These are phyloP conservation scores for Monarda citriodora DNA, from an alignment of 305 asterid genomes.

Conservation along the genomic window DNA sequence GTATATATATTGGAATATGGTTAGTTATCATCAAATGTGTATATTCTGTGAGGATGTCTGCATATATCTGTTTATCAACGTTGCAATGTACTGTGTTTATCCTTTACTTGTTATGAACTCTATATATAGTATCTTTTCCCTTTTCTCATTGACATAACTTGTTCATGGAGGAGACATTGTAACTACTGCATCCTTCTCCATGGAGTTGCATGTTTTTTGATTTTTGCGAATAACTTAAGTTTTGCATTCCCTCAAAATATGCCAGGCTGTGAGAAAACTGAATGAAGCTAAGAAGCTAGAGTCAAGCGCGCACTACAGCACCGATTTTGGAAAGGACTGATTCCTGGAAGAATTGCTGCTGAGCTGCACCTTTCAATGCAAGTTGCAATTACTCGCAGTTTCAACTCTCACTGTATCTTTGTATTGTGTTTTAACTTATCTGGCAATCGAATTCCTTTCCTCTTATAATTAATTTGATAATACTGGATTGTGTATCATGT, in stretches of 20 bases:
- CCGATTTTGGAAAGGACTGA: constrained; percentile 93
- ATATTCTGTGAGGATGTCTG: background rate
- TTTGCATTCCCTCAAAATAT: constrained; percentile 1
- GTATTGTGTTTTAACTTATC: constrained; percentile 12
- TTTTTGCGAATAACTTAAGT: background rate
- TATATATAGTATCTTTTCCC: background rate
- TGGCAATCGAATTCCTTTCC: background rate
- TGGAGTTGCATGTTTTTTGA: background rate
- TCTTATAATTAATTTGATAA: background rate
- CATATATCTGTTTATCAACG: background rate
- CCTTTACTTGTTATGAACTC: background rate
- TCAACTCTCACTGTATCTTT: constrained; percentile 8
- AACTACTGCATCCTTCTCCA: background rate
- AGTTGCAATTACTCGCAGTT: background rate
- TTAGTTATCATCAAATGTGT: background rate
- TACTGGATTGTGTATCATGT: background rate
- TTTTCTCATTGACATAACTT: background rate
- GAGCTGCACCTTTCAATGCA: constrained; percentile 5
- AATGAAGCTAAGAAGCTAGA: constrained; percentile 98
- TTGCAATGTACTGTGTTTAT: background rate
- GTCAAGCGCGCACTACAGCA: constrained; percentile 81
- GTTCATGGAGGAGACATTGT: background rate
- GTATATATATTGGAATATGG: background rate
- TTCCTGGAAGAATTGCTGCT: constrained; percentile 4
- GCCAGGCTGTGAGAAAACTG: constrained; percentile 90